phyloP scores from a whole-genome alignment of 1,284 basidiomycete species.

The Boletellus sp. region DNA sequence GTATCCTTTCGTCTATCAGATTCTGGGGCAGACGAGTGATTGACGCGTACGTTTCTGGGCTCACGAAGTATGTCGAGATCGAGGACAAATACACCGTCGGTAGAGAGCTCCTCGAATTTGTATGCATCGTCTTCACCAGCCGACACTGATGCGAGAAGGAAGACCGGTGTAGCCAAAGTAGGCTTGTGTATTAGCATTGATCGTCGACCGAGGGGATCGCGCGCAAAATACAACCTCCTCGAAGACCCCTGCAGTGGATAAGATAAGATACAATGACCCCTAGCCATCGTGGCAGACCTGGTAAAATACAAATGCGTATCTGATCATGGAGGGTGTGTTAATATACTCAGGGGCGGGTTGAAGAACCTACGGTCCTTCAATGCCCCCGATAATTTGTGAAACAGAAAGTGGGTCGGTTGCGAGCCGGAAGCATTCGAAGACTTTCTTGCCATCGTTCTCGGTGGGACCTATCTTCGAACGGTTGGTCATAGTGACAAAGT shows the following conservation, averaged over 20 bases:
- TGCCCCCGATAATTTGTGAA: conserved; percentile 48
- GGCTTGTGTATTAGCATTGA: conserved; percentile 77
- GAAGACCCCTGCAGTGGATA: conserved; percentile 39
- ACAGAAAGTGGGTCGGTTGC: conserved; percentile 43
- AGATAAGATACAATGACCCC: conserved; percentile 2
- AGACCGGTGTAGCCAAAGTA: conserved; percentile 42
- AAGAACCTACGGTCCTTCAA: conserved; percentile 84
- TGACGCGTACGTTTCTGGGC: conserved; percentile 25
- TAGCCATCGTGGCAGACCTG: conserved; percentile 46
- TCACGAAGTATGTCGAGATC: conserved; percentile 36
- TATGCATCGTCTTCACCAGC: conserved; percentile 42
- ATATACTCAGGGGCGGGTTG: conserved; percentile 1
- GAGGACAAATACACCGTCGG: conserved; percentile 54
- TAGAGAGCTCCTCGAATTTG: conserved; percentile 61
- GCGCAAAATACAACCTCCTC: conserved; percentile 66
- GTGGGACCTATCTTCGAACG: conserved; percentile 41
- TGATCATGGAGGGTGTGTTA: conserved; percentile 30
- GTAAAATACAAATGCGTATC: conserved; percentile 83
- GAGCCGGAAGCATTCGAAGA: conserved; percentile 53
- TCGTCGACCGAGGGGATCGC: conserved; percentile 89
- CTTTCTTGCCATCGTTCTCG: conserved; percentile 77
- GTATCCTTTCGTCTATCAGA: conserved; percentile 3
- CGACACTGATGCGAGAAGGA: conserved; percentile 70
- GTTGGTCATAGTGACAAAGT: conserved; percentile 1
- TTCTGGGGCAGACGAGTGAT: neutral